A percentile compares a stretch with the other conserved stretches of the same genome.
Conservation (phyloP, 1,284 basidiomycete species). For the Amylostereum chailletii region DNA sequence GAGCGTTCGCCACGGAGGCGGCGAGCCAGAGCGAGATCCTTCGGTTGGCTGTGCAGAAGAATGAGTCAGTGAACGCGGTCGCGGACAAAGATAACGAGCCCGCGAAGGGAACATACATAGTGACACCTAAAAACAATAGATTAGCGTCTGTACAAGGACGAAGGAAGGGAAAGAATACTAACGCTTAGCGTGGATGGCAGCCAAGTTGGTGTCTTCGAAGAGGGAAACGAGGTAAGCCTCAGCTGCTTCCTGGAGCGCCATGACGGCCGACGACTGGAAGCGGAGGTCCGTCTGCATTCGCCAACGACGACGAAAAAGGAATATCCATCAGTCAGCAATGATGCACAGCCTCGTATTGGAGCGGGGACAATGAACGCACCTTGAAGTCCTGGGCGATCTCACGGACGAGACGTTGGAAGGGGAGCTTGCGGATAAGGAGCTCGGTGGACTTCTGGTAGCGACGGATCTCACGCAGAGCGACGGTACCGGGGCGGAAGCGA, state of each 20-base stretch:
- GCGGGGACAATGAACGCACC: slow-evolving; percentile 34
- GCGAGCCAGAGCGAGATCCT: slow-evolving; percentile 84
- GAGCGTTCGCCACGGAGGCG: slow-evolving; percentile 86
- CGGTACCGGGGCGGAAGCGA: slow-evolving; percentile 95
- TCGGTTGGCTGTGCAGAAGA: slow-evolving; percentile 50
- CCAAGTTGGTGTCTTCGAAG: slow-evolving; percentile 90
- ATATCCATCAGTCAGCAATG: slow-evolving; percentile 1
- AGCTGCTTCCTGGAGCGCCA: slow-evolving; percentile 92
- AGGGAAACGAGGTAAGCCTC: slow-evolving; percentile 97
- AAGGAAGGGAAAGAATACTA: slow-evolving; percentile 10
- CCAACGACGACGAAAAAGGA: not conserved
- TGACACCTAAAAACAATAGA: slow-evolving; percentile 39
- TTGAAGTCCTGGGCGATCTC: slow-evolving; percentile 98
- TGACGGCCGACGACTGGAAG: slow-evolving; percentile 95
- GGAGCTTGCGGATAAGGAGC: slow-evolving; percentile 92
- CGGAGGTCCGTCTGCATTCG: slow-evolving; percentile 73
- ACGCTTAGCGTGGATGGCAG: slow-evolving; percentile 90
- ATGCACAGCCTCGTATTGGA: slow-evolving; percentile 9
- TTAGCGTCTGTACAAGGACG: slow-evolving; percentile 4
- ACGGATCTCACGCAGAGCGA: slow-evolving; percentile 96
- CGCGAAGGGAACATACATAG: slow-evolving; percentile 41
- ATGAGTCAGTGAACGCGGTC: slow-evolving; percentile 9
- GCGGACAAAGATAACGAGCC: not conserved
- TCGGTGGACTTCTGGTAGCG: slow-evolving; percentile 97
- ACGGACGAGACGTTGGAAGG: slow-evolving; percentile 92